Evolutionary conservation across 208 protist genomes (phyloP), one percentile per base, ranked within the genome.

Genomic region (Crithidia expoeki): DNA sequence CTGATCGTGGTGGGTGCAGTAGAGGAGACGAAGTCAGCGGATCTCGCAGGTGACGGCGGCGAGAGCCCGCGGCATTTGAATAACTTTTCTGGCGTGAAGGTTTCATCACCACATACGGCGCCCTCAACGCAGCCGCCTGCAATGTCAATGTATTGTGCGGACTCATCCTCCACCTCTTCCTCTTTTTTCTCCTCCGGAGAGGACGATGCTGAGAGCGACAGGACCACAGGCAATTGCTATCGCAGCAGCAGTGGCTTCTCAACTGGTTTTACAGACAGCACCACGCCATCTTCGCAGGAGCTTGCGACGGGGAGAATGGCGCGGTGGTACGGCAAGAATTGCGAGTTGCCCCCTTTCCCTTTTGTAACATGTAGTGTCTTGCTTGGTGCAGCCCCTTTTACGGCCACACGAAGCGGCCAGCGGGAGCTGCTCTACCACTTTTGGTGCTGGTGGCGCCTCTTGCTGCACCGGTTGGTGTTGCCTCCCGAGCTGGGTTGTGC

Each of bases 401-500:
- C 42, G 16, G 46, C 61, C n/a, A 79, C 71, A 14, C 60, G 53
- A 2, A 57, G 51, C 9, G 38, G 27, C 5, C 74, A 79, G 58
- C 56, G 61, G 1, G 59, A 70, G 49, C 40, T 71, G 33, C 5
- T 55, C 7, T 78, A 76, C 30, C n/a, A 28, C 17, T 46, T 74
- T 23, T 53, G 53, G 53, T 44, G 60, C 55, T 52, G 52, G 50
- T 69, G 71, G 58, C 57, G 72, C 4, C 59, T 56, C 0, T 27
- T 81, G 30, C 49, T 76, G 21, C 76, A 81, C 36, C 64, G 36
- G n/a, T 59, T 76, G n/a, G 58, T 76, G 50, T 65, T 81, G 1
- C 76, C 76, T 14, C 36, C 23, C 33, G 34, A 42, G 23, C 34
- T 76, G 16, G 25, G 38, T 11, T 12, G 21, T 21, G 50, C 32